phyloP scores from a whole-genome alignment of 2,329 filamentous ascomycete species.

The Pseudogymnoascus sp. region DNA sequence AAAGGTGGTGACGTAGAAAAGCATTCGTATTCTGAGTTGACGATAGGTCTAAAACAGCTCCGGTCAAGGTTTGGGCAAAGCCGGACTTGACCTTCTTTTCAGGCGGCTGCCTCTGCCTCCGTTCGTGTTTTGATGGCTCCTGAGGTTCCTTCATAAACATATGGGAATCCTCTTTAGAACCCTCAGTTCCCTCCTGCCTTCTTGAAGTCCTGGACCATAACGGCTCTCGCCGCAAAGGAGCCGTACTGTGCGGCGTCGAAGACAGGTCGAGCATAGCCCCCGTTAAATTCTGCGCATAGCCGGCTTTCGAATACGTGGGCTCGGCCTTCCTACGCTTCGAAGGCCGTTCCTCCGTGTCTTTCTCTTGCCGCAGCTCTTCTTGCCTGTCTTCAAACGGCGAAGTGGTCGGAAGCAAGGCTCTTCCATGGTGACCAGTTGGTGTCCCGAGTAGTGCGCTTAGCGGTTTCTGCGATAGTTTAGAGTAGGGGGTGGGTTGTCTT shows the following conservation, averaged over 20 bases:
- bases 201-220: conserved; percentile 1
- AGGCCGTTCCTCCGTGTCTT: conserved; percentile 25
- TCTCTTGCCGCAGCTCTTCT: conserved; percentile 10
- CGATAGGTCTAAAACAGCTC: conserved; percentile 40
- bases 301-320: conserved; percentile 19
- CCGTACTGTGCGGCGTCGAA: not conserved
- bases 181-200: not conserved
- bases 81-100: conserved; percentile 22
- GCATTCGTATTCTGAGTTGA: conserved; percentile 3
- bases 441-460: conserved; percentile 59
- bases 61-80: conserved; percentile 46
- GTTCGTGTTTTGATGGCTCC: conserved; percentile 22
- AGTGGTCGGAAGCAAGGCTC: conserved; percentile 46
- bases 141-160: conserved; percentile 30
- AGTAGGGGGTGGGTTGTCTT: conserved; percentile 31
- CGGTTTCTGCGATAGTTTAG: conserved; percentile 49
- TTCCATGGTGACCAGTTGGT: conserved; percentile 55
- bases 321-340: conserved; percentile 20
- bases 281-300: conserved; percentile 46
- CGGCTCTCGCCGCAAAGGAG: not conserved
- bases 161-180: not conserved
- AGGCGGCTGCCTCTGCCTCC: conserved; percentile 3
- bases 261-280: conserved; percentile 42
- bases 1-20: not conserved
- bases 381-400: conserved; percentile 60